Evolutionary conservation across 2,329 filamentous ascomycete genomes (phyloP), one percentile per base, ranked within the genome.

Genomic region (Penicillium palitans): DNA sequence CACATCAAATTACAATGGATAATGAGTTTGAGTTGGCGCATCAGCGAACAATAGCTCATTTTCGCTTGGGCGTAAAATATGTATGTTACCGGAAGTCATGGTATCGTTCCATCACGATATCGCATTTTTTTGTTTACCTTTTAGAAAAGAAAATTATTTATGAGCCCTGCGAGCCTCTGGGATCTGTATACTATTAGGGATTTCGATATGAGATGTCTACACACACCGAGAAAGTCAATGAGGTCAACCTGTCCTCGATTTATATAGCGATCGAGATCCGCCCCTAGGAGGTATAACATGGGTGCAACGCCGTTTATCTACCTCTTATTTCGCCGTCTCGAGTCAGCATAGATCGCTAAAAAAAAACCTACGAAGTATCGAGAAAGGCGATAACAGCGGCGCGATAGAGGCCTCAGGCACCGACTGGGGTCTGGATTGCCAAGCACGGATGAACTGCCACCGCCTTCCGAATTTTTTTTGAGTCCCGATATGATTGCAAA

Each of bases 391-490:
- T 40, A 19, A 19, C n/a, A 10, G 40, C 6, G 31, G 33, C 9
- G 24, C 7, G 24, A 42, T 52, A 19, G 1, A 35, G 19, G 61
- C 62, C 65, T 68, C 41, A 70, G 63, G 61, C 60, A 24, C 0
- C 29, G 52, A 59, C 49, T 50, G 40, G 55, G 61, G 55, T 61
- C 50, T 58, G 46, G 61, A 46, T 59, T 59, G 68, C 67, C 68
- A 72, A 72, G 64, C 58, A 63, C 60, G 63, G 68, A 61, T 61
- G 66, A 72, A 73, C 55, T 52, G 62, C 66, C 67, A 74, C 74
- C 74, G 74, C 72, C 69, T 74, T 74, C 70, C 69, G 65, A 66
- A 70, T 71, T 75, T 76, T 65, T 66, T 75, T 74, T 71, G 59
- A 63, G 58, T 67, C 66, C 66, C 52, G 47, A 64, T 63, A 66